Percentiles rank a stretch among this genome's conserved stretches.
phyloP scores from a whole-genome alignment of 805 yeast species.

The Yamadazyma philogaea region DNA sequence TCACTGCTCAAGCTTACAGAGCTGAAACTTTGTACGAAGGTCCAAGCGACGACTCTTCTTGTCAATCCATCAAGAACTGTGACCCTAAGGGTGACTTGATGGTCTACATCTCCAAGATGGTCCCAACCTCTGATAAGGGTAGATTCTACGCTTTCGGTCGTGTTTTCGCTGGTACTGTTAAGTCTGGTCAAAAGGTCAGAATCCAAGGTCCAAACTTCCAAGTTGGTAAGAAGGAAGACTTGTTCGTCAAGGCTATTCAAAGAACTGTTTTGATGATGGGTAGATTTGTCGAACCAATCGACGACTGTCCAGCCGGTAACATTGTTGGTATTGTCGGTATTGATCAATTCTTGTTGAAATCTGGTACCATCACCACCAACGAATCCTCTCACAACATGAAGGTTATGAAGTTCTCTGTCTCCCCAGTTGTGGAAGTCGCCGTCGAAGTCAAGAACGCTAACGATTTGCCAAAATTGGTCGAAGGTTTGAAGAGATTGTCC shows the following conservation, averaged over 20 bases:
- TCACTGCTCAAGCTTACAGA: constrained; percentile 98
- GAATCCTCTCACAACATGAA: constrained; percentile 98
- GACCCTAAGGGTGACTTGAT: constrained; percentile 97
- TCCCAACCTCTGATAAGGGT: constrained; percentile 99
- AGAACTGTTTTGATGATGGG: constrained; percentile 99
- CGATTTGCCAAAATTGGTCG: constrained; percentile 98
- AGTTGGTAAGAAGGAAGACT: constrained; percentile 97
- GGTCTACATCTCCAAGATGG: constrained; percentile 99
- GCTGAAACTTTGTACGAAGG: constrained; percentile 99
- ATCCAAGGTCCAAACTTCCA: constrained; percentile 99
- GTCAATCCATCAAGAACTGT: constrained; percentile 94
- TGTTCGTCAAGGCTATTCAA: constrained; percentile 95
- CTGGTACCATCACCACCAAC: constrained; percentile 97
- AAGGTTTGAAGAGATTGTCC: constrained; percentile 99
- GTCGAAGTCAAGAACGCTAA: constrained; percentile 99
- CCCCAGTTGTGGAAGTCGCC: constrained; percentile 99
- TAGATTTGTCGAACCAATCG: constrained; percentile 95
- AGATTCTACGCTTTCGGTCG: constrained; percentile 99
- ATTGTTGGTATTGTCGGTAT: constrained; percentile 99
- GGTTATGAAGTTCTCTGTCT: constrained; percentile 99
- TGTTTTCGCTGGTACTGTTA: constrained; percentile 99
- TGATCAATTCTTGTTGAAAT: constrained; percentile 98
- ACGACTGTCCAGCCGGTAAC: constrained; percentile 99
- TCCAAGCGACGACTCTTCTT: constrained; percentile 89
- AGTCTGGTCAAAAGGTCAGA: constrained; percentile 98